Percentiles rank a stretch among this genome's conserved stretches.
Evolutionary conservation across 1,284 basidiomycete genomes (phyloP).

Genomic region (Trichosporon ovoides): DNA sequence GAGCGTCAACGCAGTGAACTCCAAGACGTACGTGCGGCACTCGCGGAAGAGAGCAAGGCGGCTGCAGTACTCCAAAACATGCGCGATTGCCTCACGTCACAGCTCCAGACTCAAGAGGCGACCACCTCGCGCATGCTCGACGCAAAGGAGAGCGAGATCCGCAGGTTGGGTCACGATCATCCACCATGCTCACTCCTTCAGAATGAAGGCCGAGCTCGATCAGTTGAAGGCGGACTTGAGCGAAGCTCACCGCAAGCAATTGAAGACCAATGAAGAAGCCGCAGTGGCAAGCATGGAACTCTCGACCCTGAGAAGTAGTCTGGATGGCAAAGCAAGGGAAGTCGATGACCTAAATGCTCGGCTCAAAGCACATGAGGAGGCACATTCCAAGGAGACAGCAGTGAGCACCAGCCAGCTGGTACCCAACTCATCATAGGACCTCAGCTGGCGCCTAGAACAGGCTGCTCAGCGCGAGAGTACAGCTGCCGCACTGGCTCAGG

Average conservation of each 20-base stretch:
- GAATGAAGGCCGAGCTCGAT: neutral
- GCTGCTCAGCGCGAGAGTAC: neutral
- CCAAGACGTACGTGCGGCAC: too few relatives aligned
- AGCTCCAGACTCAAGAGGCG: neutral
- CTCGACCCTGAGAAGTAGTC: neutral
- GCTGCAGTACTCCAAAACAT: neutral
- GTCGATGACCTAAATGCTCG: neutral
- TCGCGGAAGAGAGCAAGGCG: too few relatives aligned
- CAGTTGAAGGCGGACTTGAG: neutral
- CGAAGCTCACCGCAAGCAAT: neutral
- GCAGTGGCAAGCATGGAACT: neutral
- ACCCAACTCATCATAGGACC: neutral
- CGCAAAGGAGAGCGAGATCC: neutral
- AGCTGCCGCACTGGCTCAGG: neutral
- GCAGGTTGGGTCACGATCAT: neutral
- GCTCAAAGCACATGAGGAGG: neutral
- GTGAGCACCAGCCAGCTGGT: neutral
- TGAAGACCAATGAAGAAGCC: neutral
- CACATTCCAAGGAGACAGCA: neutral
- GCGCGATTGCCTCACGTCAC: neutral
- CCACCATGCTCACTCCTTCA: neutral
- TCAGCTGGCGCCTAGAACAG: neutral
- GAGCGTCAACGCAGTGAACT: neutral
- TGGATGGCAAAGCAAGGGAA: neutral
- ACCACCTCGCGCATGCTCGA: neutral